A percentile compares a stretch with the other conserved stretches of the same genome.
Conservation (phyloP, 2,329 filamentous ascomycete genomes). For the Sporothrix pallida region DNA sequence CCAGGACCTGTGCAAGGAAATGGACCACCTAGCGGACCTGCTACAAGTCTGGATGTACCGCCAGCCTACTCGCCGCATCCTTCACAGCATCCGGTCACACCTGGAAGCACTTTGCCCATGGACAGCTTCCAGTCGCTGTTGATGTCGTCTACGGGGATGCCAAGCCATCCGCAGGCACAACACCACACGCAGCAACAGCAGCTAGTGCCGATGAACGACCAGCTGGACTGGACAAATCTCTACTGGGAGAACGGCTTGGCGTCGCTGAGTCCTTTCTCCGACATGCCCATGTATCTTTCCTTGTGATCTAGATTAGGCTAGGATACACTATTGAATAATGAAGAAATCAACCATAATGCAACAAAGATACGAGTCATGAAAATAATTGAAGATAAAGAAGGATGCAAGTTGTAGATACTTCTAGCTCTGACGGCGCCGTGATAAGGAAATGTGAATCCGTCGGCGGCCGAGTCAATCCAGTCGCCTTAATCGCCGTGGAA, state of each 20-base stretch:
- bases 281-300: slow-evolving; percentile 34
- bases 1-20: not conserved
- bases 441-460: not conserved
- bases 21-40: not conserved
- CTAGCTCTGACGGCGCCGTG: not conserved
- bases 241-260: slow-evolving; percentile 36
- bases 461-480: not conserved
- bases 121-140: slow-evolving; percentile 27
- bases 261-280: slow-evolving; percentile 35
- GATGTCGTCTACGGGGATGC: slow-evolving; percentile 13
- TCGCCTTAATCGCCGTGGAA: not conserved
- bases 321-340: too few species aligned
- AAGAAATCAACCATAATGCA: too few species aligned
- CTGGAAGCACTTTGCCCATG: slow-evolving; percentile 4
- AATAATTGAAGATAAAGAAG: not conserved
- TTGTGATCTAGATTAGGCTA: not conserved
- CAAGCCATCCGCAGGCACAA: not conserved
- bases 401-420: not conserved
- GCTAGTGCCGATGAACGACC: slow-evolving; percentile 32
- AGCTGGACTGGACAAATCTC: slow-evolving; percentile 35
- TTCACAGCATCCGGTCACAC: not conserved
- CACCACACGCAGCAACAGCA: slow-evolving; percentile 25
- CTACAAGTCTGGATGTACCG: not conserved
- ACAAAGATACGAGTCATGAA: not conserved
- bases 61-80: not conserved